Percentiles rank a stretch among this genome's conserved stretches.
Evolutionary conservation across 805 yeast species (phyloP).

Genomic region (Candida awuae): DNA sequence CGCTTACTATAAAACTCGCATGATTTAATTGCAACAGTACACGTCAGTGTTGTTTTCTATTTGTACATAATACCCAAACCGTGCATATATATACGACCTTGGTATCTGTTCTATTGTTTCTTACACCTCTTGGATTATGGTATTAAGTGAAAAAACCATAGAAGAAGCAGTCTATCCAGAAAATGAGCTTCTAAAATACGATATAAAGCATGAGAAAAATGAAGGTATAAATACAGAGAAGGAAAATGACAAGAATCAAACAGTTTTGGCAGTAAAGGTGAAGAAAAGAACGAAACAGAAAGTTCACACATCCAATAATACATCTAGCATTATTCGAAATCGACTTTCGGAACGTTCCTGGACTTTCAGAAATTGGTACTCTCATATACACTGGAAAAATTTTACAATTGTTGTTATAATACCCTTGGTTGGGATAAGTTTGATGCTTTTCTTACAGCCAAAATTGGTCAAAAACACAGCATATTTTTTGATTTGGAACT

Average conservation of each 20-base stretch:
- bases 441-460: constrained; percentile 7
- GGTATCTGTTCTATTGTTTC: too few relatives aligned
- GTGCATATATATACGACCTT: too few relatives aligned
- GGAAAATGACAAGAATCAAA: neutral
- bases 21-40: too few relatives aligned
- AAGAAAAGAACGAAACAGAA: constrained; percentile 28
- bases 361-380: constrained; percentile 64
- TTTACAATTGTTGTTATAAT: constrained; percentile 45
- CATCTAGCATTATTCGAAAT: constrained; percentile 18
- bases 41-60: too few relatives aligned
- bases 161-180: constrained; percentile 27
- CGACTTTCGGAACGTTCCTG: constrained; percentile 70
- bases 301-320: constrained; percentile 16
- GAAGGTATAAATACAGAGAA: too few relatives aligned
- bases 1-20: too few relatives aligned
- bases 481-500: constrained; percentile 45
- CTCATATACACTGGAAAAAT: constrained; percentile 72
- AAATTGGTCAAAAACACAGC: constrained; percentile 30
- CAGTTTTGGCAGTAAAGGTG: constrained; percentile 9
- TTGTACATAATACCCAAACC: too few relatives aligned
- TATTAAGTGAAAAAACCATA: constrained; percentile 6
- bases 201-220: neutral
- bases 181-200: constrained; percentile 23
- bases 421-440: constrained; percentile 35
- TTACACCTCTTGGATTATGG: too few relatives aligned